Evolutionary conservation across 768 basidiomycete species (phyloP).

Genomic region (Pleurotus citrinopileatus): DNA sequence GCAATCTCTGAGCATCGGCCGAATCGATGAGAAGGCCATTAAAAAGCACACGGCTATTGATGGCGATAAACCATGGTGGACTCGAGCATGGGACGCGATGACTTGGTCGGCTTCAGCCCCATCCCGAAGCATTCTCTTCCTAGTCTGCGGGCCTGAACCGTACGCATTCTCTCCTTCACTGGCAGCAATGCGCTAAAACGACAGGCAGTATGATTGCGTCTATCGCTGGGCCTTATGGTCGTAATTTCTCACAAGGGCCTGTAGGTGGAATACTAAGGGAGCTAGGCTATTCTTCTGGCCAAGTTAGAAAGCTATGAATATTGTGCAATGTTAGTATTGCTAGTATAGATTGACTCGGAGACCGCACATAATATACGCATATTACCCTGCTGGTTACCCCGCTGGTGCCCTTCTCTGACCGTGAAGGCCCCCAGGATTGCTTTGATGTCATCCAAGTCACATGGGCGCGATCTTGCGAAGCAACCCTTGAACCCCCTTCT

Average conservation of each 20-base stretch:
- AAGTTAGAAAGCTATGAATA: conserved; percentile 67
- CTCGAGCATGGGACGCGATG: conserved; percentile 19
- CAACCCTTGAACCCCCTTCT: background rate
- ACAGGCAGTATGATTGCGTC: conserved; percentile 65
- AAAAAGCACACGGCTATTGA: conserved; percentile 35
- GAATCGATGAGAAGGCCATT: conserved; percentile 51
- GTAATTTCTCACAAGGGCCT: conserved; percentile 71
- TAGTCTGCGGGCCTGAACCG: conserved; percentile 87
- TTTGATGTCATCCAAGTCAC: too few species aligned
- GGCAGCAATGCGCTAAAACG: background rate
- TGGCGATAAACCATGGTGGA: conserved; percentile 27
- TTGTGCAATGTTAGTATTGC: too few species aligned
- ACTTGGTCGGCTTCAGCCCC: conserved; percentile 3
- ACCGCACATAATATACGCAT: too few species aligned
- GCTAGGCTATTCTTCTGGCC: conserved; percentile 55
- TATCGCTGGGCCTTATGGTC: conserved; percentile 74
- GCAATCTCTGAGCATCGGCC: conserved; percentile 39
- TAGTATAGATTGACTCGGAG: too few species aligned
- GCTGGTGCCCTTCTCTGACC: too few species aligned
- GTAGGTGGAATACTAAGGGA: conserved; percentile 66
- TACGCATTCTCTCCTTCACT: conserved; percentile 31
- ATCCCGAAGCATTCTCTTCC: conserved; percentile 58
- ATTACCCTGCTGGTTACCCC: too few species aligned
- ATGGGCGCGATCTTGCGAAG: background rate
- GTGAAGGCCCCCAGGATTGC: too few species aligned